phyloP scores from a whole-genome alignment of 2,329 filamentous ascomycete genomes.

The Aspergillus puulaauensis region DNA sequence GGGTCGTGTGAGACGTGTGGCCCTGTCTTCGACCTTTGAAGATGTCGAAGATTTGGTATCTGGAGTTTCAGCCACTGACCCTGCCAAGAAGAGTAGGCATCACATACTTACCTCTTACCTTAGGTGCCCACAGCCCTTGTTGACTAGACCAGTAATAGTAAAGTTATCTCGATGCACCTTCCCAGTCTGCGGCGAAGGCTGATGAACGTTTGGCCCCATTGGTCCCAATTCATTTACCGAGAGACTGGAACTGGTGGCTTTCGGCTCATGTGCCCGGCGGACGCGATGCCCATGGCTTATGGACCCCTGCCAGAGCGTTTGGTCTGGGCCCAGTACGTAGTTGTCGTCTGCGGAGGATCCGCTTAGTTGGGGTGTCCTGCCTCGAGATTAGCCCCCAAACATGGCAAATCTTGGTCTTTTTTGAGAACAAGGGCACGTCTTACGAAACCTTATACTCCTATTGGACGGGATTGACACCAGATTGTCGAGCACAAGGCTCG shows the following conservation, averaged over 20 bases:
- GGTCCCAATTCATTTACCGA: conserved; percentile 14
- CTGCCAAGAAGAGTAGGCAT: conserved; percentile 11
- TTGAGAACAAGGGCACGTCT: conserved; percentile 5
- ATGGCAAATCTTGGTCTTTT: conserved; percentile 11
- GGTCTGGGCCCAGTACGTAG: conserved; percentile 10
- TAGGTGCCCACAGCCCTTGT: conserved; percentile 5
- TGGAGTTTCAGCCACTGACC: conserved; percentile 19
- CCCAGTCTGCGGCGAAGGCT: neutral
- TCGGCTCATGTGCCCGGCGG: conserved; percentile 18
- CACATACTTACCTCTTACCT: neutral
- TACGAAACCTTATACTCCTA: conserved; percentile 9
- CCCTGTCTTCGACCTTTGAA: conserved; percentile 11
- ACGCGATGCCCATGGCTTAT: conserved; percentile 16
- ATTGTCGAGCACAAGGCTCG: conserved; percentile 9
- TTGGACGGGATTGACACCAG: neutral
- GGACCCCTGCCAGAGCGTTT: conserved; percentile 17
- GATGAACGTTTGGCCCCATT: neutral
- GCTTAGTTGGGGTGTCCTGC: neutral
- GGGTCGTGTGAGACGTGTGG: neutral
- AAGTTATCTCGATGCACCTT: neutral
- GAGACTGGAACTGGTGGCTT: conserved; percentile 9
- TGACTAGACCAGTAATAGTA: neutral
- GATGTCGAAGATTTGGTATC: conserved; percentile 7
- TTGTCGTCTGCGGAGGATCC: neutral
- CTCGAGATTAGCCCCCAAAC: neutral